A percentile compares a stretch with the other conserved stretches of the same genome.
phyloP scores from a whole-genome alignment of 2,329 filamentous ascomycete genomes.

The Epichloe elymi region DNA sequence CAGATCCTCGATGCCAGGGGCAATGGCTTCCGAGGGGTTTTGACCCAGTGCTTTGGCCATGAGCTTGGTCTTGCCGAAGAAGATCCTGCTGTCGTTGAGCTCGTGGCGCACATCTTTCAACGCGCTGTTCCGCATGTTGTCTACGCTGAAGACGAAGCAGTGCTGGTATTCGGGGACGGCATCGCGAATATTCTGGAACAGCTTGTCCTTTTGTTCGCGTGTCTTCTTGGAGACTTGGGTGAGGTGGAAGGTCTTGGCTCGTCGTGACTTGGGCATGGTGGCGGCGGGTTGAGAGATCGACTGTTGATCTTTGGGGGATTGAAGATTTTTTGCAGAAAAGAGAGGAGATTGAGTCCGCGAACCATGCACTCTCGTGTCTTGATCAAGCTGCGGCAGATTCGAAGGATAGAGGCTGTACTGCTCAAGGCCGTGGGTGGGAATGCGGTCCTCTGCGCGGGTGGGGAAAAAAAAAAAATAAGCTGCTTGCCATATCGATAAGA shows the following conservation, averaged over 20 bases:
- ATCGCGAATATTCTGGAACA: slow-evolving; percentile 81
- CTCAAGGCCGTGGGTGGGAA: neutral
- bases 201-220: slow-evolving; percentile 78
- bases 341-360: neutral
- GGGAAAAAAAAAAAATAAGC: slow-evolving; percentile 1
- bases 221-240: slow-evolving; percentile 88
- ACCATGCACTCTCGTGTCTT: neutral
- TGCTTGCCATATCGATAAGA: slow-evolving; percentile 4
- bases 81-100: slow-evolving; percentile 63
- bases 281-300: slow-evolving; percentile 7
- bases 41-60: slow-evolving; percentile 90
- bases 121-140: slow-evolving; percentile 97
- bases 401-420: neutral
- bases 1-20: slow-evolving; percentile 62
- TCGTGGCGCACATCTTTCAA: slow-evolving; percentile 81
- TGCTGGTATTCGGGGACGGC: slow-evolving; percentile 74
- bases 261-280: slow-evolving; percentile 92
- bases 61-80: slow-evolving; percentile 99
- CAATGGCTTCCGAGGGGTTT: slow-evolving; percentile 63
- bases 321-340: neutral
- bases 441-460: neutral
- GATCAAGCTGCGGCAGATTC: neutral
- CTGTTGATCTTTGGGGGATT: neutral
- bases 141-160: slow-evolving; percentile 85
- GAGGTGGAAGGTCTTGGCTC: slow-evolving; percentile 76